A percentile compares a stretch with the other conserved stretches of the same genome.
These are phyloP conservation scores for Boletus bicolor DNA, from an alignment of 768 basidiomycete species.

Conservation along the genomic window DNA sequence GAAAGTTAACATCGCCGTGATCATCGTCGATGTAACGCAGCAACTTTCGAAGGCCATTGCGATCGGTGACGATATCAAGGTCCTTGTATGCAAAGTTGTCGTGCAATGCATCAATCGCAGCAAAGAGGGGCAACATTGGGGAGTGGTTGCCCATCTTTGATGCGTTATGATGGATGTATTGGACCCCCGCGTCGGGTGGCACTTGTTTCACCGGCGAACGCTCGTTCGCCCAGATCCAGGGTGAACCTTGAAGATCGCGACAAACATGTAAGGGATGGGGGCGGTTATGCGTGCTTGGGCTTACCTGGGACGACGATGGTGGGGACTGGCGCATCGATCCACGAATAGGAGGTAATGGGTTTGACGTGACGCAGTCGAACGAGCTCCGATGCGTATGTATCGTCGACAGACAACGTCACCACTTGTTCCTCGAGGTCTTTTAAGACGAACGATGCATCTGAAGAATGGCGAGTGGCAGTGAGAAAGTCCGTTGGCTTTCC, in stretches of 20 bases:
- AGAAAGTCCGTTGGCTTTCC: constrained; percentile 10
- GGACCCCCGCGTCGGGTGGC: constrained; percentile 47
- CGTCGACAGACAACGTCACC: constrained; percentile 16
- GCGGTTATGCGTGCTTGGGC: neutral
- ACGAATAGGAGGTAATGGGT: constrained; percentile 52
- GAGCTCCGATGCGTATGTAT: constrained; percentile 11
- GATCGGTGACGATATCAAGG: constrained; percentile 54
- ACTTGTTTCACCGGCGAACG: constrained; percentile 52
- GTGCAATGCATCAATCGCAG: constrained; percentile 49
- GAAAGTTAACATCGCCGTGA: constrained; percentile 42
- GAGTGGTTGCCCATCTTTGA: constrained; percentile 38
- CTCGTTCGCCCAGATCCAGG: constrained; percentile 52
- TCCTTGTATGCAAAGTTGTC: constrained; percentile 29
- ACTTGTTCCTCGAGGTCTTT: constrained; percentile 22
- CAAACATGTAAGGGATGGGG: neutral
- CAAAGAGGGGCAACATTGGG: constrained; percentile 54
- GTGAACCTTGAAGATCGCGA: constrained; percentile 43
- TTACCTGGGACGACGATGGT: constrained; percentile 53
- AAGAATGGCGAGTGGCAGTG: neutral
- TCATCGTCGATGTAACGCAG: constrained; percentile 44
- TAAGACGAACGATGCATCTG: constrained; percentile 14
- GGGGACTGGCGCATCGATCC: constrained; percentile 41
- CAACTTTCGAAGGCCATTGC: constrained; percentile 64
- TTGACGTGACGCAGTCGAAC: constrained; percentile 39
- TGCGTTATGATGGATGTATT: constrained; percentile 58